Conservation (phyloP, 1,284 basidiomycete species). For the Neolentinus lepideus region DNA sequence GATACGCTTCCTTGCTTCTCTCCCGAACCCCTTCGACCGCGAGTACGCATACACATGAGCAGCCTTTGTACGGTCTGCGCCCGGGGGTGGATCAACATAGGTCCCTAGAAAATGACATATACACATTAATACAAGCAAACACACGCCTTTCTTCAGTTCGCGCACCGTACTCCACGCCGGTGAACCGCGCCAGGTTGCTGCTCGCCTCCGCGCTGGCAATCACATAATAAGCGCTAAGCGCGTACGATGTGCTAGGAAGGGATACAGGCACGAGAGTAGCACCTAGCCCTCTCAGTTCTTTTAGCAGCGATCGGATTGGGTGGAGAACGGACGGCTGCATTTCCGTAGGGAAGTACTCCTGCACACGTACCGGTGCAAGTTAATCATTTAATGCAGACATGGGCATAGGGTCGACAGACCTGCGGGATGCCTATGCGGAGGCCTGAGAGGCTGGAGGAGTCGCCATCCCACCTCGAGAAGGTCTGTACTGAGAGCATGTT, state of each 20-base stretch:
- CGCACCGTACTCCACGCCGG: constrained; percentile 72
- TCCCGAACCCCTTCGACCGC: constrained; percentile 69
- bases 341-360: constrained; percentile 83
- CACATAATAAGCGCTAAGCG: constrained; percentile 93
- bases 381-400: constrained; percentile 17
- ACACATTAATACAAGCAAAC: no score
- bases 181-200: constrained; percentile 88
- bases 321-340: constrained; percentile 43
- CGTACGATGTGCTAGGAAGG: constrained; percentile 71
- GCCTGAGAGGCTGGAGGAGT: constrained; percentile 20
- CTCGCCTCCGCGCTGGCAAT: constrained; percentile 92
- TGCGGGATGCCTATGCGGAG: constrained; percentile 54
- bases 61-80: constrained; percentile 35
- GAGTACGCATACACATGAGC: constrained; percentile 49
- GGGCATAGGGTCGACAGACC: constrained; percentile 17
- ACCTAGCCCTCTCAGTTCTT: constrained; percentile 48
- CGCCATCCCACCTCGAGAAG: background rate
- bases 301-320: constrained; percentile 42
- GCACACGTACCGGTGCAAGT: background rate
- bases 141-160: background rate
- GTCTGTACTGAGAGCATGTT: background rate
- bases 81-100: constrained; percentile 35
- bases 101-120: constrained; percentile 30
- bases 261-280: constrained; percentile 71
- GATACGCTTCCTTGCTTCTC: constrained; percentile 83